Evolutionary conservation across 495 filamentous ascomycete species (phyloP), one percentile per base, ranked within the genome.

Genomic region (Annulohypoxylon nitens): DNA sequence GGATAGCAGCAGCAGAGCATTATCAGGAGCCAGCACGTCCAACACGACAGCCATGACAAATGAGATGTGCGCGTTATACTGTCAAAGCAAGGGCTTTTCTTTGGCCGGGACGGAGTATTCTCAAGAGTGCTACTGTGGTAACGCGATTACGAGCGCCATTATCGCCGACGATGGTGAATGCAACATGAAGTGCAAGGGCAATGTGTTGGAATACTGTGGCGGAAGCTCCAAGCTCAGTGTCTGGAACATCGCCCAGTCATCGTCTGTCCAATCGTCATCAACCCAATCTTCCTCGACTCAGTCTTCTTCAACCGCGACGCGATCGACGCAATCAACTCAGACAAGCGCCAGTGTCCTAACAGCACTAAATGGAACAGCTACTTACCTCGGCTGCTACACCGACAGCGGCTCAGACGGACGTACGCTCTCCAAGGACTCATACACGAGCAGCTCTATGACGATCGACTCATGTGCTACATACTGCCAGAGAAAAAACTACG

Each of bases 91-190:
- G 11, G 79, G 80, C 12, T 83, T 71, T 59, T 61, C 69, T 3
- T 73, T 82, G 16, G 81, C 83, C 9, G 84, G 84, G 8, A 65
- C 80, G n/a, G 84, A 85, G 50, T 81, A 81, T 58, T 67, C 67
- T 7, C 66, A 75, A 20, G 81, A 85, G 70, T 86, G 84, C 58
- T 85, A 80, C 61, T 85, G 83, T 47, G 80, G 78, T 3, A 76
- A 79, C 9, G 9, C 20, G 0, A 71, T 78, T 43, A 55, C 76
- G 34, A 54, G 67, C 48, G 70, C 61, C 23, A 65, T 78, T 37
- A 39, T 81, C 53, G 63, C 75, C 2, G 71, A 78, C 34, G 66
- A 79, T 2, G 68, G 64, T 0, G 68, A 66, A 30, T 87, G 85
- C 67, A 63, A 77, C 36, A 78, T 75, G 70, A 53, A 75, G 4